Conservation (phyloP, 2,329 filamentous ascomycete species). For the Macroventuria anomochaeta region DNA sequence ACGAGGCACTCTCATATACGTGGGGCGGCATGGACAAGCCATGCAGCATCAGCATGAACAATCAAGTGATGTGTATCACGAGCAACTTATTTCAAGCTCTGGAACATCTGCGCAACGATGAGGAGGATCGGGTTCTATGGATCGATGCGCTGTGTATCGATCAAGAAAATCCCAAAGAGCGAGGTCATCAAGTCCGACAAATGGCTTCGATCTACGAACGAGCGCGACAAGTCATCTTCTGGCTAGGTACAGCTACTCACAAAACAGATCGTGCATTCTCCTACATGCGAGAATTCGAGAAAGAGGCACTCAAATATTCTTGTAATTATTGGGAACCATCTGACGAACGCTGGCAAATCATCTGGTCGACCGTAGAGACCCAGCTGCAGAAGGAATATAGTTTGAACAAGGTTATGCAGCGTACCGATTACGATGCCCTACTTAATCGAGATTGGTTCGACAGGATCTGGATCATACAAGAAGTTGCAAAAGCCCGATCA, state of each 20-base stretch:
- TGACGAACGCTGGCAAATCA: constrained; percentile 13
- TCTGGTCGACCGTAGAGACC: background rate
- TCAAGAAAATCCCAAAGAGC: constrained; percentile 30
- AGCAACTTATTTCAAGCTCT: constrained; percentile 24
- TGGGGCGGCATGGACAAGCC: constrained; percentile 21
- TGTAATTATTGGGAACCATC: constrained; percentile 14
- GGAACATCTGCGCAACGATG: constrained; percentile 11
- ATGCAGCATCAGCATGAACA: constrained; percentile 12
- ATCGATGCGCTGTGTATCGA: constrained; percentile 40
- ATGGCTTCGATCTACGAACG: constrained; percentile 34
- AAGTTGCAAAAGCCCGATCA: constrained; percentile 28
- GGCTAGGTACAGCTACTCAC: constrained; percentile 31
- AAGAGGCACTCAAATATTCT: constrained; percentile 1
- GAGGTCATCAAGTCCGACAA: constrained; percentile 33
- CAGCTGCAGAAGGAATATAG: background rate
- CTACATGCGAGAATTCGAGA: constrained; percentile 8
- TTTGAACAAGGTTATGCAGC: background rate
- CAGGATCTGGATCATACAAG: constrained; percentile 32
- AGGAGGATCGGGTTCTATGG: constrained; percentile 29
- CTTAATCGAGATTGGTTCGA: constrained; percentile 25
- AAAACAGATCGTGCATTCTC: constrained; percentile 15
- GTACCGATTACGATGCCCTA: constrained; percentile 8
- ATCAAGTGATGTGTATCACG: constrained; percentile 4
- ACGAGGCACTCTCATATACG: constrained; percentile 31
- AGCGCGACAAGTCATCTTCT: constrained; percentile 34